phyloP scores from a whole-genome alignment of 345 rosid genomes.

The Euphorbia pulcherrima region DNA sequence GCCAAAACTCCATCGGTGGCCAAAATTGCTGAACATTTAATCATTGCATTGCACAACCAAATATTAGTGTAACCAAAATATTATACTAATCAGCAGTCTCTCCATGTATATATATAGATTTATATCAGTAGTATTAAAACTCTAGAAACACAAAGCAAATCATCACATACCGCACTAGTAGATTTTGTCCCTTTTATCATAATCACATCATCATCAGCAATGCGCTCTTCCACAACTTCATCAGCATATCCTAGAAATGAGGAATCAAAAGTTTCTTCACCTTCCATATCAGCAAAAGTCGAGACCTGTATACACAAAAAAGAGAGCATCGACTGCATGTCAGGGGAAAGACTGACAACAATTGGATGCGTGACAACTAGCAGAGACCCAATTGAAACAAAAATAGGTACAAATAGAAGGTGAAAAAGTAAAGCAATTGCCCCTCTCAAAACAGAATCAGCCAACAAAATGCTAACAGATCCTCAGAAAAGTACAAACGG shows the following conservation, averaged over 20 bases:
- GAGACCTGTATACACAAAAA: constrained; percentile 50
- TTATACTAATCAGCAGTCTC: neutral
- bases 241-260: constrained; percentile 78
- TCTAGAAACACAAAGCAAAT: neutral
- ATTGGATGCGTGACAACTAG: neutral
- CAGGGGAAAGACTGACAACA: neutral
- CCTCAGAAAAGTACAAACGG: neutral
- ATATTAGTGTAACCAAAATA: neutral
- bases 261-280: constrained; percentile 91
- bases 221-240: constrained; percentile 90
- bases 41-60: neutral
- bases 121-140: neutral
- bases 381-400: neutral
- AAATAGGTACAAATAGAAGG: neutral
- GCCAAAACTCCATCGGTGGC: too few relatives aligned
- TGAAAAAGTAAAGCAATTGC: neutral
- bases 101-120: neutral
- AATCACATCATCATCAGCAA: constrained; percentile 90
- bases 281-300: constrained; percentile 99
- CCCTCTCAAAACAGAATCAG: neutral
- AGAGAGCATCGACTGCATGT: neutral
- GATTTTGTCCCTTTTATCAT: constrained; percentile 89
- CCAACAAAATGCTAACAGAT: too few relatives aligned
- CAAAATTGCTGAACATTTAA: neutral
- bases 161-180: constrained; percentile 63